Conservation (phyloP, 2,329 filamentous ascomycete species). For the Colletotrichum sidae region DNA sequence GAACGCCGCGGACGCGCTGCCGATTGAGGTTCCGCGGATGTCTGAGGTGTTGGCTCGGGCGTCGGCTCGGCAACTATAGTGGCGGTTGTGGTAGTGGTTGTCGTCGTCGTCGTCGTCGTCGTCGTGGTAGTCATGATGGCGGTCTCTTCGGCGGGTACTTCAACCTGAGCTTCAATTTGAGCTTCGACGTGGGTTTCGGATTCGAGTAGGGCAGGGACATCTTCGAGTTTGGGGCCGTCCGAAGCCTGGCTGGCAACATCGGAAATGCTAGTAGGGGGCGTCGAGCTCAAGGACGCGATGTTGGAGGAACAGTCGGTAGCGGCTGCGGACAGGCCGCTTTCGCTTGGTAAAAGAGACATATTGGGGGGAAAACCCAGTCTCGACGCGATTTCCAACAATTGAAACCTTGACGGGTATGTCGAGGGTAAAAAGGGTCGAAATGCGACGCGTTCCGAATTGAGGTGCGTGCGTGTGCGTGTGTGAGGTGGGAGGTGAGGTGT, state of each 20-base stretch:
- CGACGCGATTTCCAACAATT: conserved; percentile 34
- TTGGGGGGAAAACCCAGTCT: conserved; percentile 41
- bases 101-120: conserved; percentile 27
- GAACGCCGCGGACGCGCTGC: conserved; percentile 64
- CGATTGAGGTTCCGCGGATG: conserved; percentile 42
- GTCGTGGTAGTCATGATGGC: conserved; percentile 33
- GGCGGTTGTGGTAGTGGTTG: conserved; percentile 26
- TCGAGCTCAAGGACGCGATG: conserved; percentile 69
- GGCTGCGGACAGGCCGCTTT: conserved; percentile 46
- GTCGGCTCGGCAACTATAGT: conserved; percentile 36
- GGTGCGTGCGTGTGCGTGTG: conserved; percentile 26
- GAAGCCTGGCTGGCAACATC: conserved; percentile 71
- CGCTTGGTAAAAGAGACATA: conserved; percentile 42
- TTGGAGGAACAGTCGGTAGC: conserved; percentile 58
- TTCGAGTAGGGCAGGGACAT: conserved; percentile 37
- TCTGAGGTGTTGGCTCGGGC: conserved; percentile 23
- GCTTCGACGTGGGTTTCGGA: conserved; percentile 31
- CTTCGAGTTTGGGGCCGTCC: conserved; percentile 51
- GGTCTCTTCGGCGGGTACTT: conserved; percentile 18
- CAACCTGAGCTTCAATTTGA: conserved; percentile 30
- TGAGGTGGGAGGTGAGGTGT: conserved; percentile 22
- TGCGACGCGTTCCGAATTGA: conserved; percentile 35
- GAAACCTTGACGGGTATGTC: background rate
- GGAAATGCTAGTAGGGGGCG: conserved; percentile 74
- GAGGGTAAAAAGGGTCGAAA: conserved; percentile 18